These are phyloP conservation scores for Trichoderma guizhouense DNA, from an alignment of 2,329 filamentous ascomycete species.

Conservation along the genomic window DNA sequence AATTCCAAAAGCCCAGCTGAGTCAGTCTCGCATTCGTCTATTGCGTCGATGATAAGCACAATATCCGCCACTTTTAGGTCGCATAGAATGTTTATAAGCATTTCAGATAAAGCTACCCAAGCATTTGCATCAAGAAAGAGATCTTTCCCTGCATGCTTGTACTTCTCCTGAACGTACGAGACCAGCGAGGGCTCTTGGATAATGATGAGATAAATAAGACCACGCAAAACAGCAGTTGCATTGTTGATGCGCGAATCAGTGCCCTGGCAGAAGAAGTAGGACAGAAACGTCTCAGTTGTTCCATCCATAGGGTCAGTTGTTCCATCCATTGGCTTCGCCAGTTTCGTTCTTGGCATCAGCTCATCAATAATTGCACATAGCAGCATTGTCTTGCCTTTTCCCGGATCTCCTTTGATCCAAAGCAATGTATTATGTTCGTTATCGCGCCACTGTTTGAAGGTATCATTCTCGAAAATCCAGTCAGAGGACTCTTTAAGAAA, in stretches of 20 bases:
- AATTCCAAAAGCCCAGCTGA: slow-evolving; percentile 38
- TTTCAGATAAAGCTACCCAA: not conserved
- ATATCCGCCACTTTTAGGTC: not conserved
- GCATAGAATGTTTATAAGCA: not conserved
- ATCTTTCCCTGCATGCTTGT: not conserved
- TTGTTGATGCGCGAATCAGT: not conserved
- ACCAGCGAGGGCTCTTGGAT: not conserved
- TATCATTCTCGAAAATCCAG: not conserved
- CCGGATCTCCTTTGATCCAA: not conserved
- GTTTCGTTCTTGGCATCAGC: not conserved
- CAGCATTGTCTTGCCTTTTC: not conserved
- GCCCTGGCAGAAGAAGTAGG: not conserved
- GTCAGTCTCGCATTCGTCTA: slow-evolving; percentile 37
- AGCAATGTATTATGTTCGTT: not conserved
- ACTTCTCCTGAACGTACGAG: not conserved
- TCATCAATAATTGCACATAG: not conserved
- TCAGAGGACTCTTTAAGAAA: not conserved
- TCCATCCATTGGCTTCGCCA: not conserved
- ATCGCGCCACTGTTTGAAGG: not conserved
- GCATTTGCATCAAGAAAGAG: not conserved
- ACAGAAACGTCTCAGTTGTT: not conserved
- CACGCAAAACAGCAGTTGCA: not conserved
- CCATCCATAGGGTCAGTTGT: too few species aligned
- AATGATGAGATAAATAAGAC: not conserved
- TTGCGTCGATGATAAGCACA: slow-evolving; percentile 42